Evolutionary conservation across 2,329 filamentous ascomycete genomes (phyloP), one percentile per base, ranked within the genome.

Genomic region (Penicillium paneum): DNA sequence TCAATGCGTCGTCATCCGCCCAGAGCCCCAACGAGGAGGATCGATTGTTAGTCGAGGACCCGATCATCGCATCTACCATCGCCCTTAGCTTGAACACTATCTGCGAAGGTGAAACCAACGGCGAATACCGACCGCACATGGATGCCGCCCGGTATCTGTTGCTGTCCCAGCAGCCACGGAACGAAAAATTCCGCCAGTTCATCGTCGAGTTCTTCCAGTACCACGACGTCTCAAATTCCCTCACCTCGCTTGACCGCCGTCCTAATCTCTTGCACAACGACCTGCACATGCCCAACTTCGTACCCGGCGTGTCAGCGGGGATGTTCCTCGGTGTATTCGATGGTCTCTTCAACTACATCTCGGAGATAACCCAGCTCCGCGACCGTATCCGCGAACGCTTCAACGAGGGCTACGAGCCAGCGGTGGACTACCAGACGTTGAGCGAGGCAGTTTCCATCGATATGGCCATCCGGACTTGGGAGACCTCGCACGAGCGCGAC

Each of bases 121-220:
- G 89, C 41, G 83, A 90, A 66, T 92, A 95, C 71, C 81, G 90
- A n/a, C 79, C 88, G 44, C 90, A 96, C 67, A 85, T 96, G 60
- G 79, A 86, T 56, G 88, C 84, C 0, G 92, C 92, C 59, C 84
- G 89, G 63, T 82, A 81, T 53, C 80, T 95, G 54, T 84, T 93
- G n/a, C 78, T 77, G 52, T 78, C 72, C 11, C 77, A 81, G 52
- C 85, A 67, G 78, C 88, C 49, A 67, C 83, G 67, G 76, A 91
- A 79, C 73, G 77, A 85, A 19, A 83, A 85, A 21, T 91, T 94
- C 67, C 86, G 87, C 58, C 86, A 89, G 47, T 85, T 87, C 62
- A 83, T 86, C 54, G 78, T 84, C 57, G 84, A 87, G 69, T 93
- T 95, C 74, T 93, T 95, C 71, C 88, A 91, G 68, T 96, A 94